A percentile compares a stretch with the other conserved stretches of the same genome.
phyloP scores from a whole-genome alignment of 108 stramenopile species.

The Pseudonitzschia pungens region DNA sequence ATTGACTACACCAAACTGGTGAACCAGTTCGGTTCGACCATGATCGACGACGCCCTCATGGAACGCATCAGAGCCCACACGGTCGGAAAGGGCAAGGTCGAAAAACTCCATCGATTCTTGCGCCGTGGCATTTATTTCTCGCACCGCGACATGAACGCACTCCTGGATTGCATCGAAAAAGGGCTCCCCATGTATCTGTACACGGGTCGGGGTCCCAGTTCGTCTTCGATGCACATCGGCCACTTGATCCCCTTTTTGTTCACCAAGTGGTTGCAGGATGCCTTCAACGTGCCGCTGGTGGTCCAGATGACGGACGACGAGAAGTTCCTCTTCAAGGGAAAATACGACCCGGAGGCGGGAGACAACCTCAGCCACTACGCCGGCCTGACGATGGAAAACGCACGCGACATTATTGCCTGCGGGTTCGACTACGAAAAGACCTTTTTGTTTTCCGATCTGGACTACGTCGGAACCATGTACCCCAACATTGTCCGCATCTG shows the following conservation, averaged over 20 bases:
- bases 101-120: constrained; percentile 89
- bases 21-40: constrained; percentile 89
- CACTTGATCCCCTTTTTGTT: constrained; percentile 98
- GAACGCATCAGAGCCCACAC: constrained; percentile 70
- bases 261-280: constrained; percentile 95
- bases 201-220: constrained; percentile 98
- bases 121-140: constrained; percentile 97
- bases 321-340: constrained; percentile 98
- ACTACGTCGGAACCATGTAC: constrained; percentile 97
- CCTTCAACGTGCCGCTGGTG: constrained; percentile 95
- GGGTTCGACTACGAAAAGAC: constrained; percentile 93
- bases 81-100: constrained; percentile 80
- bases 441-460: constrained; percentile 91
- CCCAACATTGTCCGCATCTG: constrained; percentile 96
- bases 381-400: constrained; percentile 93
- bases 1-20: constrained; percentile 97
- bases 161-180: constrained; percentile 77
- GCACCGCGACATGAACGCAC: constrained; percentile 90
- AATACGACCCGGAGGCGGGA: constrained; percentile 70
- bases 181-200: constrained; percentile 91
- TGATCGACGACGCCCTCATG: constrained; percentile 68
- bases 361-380: constrained; percentile 91
- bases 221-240: constrained; percentile 95
- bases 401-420: constrained; percentile 98
- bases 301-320: constrained; percentile 99